These are phyloP conservation scores for Corynascus novoguineensis DNA, from an alignment of 495 filamentous ascomycete genomes.

Conservation along the genomic window DNA sequence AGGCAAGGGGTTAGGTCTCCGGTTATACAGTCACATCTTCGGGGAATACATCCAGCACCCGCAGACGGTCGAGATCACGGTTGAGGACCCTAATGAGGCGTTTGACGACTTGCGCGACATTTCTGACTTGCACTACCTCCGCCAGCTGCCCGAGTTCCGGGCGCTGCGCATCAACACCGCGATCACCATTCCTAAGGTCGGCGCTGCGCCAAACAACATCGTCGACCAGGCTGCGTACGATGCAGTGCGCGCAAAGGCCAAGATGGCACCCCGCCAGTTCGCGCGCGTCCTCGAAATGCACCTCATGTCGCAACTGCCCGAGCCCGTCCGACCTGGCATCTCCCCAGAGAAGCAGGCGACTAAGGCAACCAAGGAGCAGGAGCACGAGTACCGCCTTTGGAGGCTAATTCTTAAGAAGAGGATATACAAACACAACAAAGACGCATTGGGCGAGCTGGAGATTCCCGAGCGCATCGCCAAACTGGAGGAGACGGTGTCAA, in stretches of 20 bases:
- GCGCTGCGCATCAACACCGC: constrained; percentile 48
- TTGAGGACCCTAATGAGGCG: constrained; percentile 92
- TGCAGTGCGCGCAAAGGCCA: constrained; percentile 57
- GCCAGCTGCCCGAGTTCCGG: constrained; percentile 46
- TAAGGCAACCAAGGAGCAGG: constrained; percentile 28
- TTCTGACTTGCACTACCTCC: constrained; percentile 68
- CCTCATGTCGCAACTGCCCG: constrained; percentile 68
- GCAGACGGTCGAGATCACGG: constrained; percentile 73
- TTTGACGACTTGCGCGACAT: constrained; percentile 89
- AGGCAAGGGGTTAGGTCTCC: constrained; percentile 66
- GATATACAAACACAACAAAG: constrained; percentile 70
- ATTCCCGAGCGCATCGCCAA: constrained; percentile 69
- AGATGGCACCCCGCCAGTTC: constrained; percentile 87
- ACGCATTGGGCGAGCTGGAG: constrained; percentile 74
- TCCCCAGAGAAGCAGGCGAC: not conserved
- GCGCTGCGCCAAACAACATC: constrained; percentile 55
- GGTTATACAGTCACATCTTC: constrained; percentile 76
- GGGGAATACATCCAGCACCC: constrained; percentile 54
- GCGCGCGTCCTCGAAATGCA: constrained; percentile 80
- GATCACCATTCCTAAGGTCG: constrained; percentile 31
- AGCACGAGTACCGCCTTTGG: constrained; percentile 69
- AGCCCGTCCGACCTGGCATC: constrained; percentile 49
- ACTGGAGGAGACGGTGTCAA: constrained; percentile 68
- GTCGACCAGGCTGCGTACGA: constrained; percentile 54
- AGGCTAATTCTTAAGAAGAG: constrained; percentile 74